Base-by-base conservation (phyloP, 108 stramenopile species). In the Pseudonitzschia multistriata region DNA sequence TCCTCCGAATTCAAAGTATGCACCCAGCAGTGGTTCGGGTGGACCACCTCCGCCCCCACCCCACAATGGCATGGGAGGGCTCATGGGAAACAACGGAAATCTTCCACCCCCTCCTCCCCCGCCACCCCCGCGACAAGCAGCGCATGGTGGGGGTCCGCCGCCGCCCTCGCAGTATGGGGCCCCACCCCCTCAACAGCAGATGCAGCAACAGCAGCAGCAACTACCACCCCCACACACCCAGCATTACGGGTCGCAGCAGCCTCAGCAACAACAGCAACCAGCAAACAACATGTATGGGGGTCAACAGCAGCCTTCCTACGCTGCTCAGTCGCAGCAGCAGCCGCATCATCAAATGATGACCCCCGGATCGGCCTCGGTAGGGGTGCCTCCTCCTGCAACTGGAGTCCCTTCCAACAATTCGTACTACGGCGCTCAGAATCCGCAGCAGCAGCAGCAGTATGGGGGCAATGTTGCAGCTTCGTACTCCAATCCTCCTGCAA, bases 31-130 rank as follows among this genome's bases (percentile, higher is more conserved):
- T 64, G 30, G 17, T 62, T n/a, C n/a, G n/a, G 55, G 55, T 49
- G 60, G 48, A 48, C 49, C 24, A 39, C 37, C 34, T 55, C 57
- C 66, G 28, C 65, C 66, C 27, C 42, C 42, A 17, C 42, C 42
- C 2, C 42, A 45, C 3, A 45, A 45, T 10, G 42, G 42, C 42
- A 45, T 45, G 42, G 42, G 42, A 6, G 45, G 49, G 0, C 54
- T 13, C 10, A 72, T 66, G 21, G 24, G 42, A 17, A 21, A 42
- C 62, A 60, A 57, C n/a, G 69, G 47, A 22, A 52, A 49, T n/a
- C 49, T n/a, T 19, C 74, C 79, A 22, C 65, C 68, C 2, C 77
- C 60, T 66, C 66, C 59, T 71, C 71, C 72, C 8, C 60, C 62
- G 21, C 63, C 33, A 28, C 80, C 79, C 14, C 77, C 77, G 33